Evolutionary conservation across 768 basidiomycete genomes (phyloP), one percentile per base, ranked within the genome.

Genomic region (Lactarius evosmus): DNA sequence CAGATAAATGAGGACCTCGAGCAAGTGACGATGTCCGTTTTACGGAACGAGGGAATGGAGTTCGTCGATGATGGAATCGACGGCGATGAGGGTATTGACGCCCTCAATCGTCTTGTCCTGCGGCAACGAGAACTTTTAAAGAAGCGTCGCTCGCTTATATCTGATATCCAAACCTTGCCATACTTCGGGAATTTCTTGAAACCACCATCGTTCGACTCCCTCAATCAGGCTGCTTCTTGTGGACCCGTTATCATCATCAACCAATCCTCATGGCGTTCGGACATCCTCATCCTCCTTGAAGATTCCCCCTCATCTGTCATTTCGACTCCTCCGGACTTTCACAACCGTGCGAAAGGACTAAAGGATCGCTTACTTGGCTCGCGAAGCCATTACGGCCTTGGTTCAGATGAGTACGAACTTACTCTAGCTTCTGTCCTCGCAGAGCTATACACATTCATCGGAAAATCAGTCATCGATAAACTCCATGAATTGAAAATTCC

Each of bases 261-360:
- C 50, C 41, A 40, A 41, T 34, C 2, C 14, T 4, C 11, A 22
- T 27, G 36, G 27, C 52, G 50, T 7, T 56, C 7, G 27, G 53
- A 57, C 63, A 51, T n/a, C 22, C 16, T 58, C 14, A 40, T n/a
- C 8, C 11, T 60, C 14, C 29, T 41, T 27, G 30, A 17, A 58
- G 79, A 80, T 52, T 83, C 82, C 80, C 81, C 81, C 41, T 84
- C 85, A 72, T 85, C 85, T 82, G 17, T 34, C 3, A 56, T 61
- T 8, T 4, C 41, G 0, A 61, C 41, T 7, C 0, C n/a, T 9
- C 3, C 55, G 11, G 25, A 38, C 17, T 56, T 61, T 19, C 49
- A 61, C 12, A 11, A 36, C 16, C 54, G 41, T n/a, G 60, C 41
- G 9, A 54, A 7, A 1, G 30, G 3, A 4, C 2, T 61, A 25